These are phyloP conservation scores for Solanum chmielewskii DNA, from an alignment of 257 asterid species.

Conservation along the genomic window DNA sequence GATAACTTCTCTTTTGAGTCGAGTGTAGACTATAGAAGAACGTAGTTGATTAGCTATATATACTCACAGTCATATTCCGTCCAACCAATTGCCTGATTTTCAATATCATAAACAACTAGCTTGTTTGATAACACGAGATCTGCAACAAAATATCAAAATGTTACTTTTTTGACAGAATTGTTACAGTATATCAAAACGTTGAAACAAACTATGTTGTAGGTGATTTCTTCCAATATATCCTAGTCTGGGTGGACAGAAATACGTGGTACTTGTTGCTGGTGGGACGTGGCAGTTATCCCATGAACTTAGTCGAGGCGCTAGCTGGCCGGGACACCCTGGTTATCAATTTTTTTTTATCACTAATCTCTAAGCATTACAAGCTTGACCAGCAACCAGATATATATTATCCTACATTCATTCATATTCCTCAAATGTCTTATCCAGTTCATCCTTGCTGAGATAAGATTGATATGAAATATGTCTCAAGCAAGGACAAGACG, in stretches of 20 bases:
- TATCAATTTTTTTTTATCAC: neutral
- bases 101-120: conserved; percentile 70
- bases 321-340: neutral
- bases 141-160: conserved; percentile 15
- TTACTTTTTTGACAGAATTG: neutral
- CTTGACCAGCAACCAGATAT: neutral
- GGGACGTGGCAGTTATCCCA: neutral
- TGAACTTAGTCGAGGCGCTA: neutral
- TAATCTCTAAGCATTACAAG: neutral
- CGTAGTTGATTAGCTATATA: neutral
- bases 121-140: conserved; percentile 70
- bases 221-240: neutral
- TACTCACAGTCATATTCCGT: conserved; percentile 63
- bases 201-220: neutral
- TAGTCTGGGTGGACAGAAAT: neutral
- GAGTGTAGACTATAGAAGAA: neutral
- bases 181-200: neutral
- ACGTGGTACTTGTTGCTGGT: neutral
- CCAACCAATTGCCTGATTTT: conserved; percentile 71
- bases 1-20: neutral
- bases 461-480: neutral
- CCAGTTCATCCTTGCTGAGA: neutral
- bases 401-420: neutral
- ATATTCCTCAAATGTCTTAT: neutral
- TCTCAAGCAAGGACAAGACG: neutral